Base-by-base conservation (phyloP, 106 monocot genomes). In the Agapanthus africanus region DNA sequence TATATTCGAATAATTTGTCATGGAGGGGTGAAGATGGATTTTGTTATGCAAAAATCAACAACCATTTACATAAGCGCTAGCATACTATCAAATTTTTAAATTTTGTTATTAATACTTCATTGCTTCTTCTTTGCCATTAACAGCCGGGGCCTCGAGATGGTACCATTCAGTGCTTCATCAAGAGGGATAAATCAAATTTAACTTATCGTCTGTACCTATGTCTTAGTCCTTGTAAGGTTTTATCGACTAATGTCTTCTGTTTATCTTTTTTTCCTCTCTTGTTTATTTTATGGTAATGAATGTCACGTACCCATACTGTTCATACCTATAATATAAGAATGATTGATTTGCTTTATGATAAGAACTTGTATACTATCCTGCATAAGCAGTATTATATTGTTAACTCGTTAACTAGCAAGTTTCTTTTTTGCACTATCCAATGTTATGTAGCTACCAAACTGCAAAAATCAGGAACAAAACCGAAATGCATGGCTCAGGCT, bases 81-180 rank as follows among this genome's bases (percentile, higher is more conserved):
- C 23, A 40, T 41, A 41, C 11, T 23, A 6, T n/a, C 1, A 19
- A 21, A 7, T 16, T 66, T 73, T 40, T 6, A 28, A 14, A 4
- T 31, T 21, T 33, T 66, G 54, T 11, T 21, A 32, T 52, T n/a
- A n/a, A n/a, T n/a, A n/a, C n/a, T n/a, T 15, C 11, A 37, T 36
- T 23, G 19, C 25, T 37, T 64, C 64, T 64, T 67, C 14, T 66
- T 40, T 36, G 8, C 22, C 5, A 35, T 54, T 40, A 36, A 6
- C 79, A 86, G 86, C 86, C 86, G 18, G 86, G 90, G 21, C 76
- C 78, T 40, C 80, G 86, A 26, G 81, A 90, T 74, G 83, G 76
- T 30, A 75, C 56, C 5, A 83, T 90, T 52, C 90, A 90, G 42
- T 90, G 90, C 78, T 86, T 86, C 67, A 83, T 90, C 40, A 90